phyloP scores from a whole-genome alignment of 306 rosid genomes.

The Cicer pinnatifidum region DNA sequence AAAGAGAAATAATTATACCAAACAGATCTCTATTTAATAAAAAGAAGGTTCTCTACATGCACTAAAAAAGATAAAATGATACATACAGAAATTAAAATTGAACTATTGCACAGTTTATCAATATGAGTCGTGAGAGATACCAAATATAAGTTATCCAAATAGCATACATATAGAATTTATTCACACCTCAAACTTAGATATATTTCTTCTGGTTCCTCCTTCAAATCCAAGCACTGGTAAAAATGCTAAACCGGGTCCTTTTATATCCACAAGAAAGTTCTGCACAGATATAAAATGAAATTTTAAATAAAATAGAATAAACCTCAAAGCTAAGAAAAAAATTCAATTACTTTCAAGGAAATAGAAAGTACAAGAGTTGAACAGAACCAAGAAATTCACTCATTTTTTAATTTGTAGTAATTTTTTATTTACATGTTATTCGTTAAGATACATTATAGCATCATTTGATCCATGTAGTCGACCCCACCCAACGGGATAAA shows the following conservation, averaged over 20 bases:
- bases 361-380: slow-evolving; percentile 11
- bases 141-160: background rate
- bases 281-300: slow-evolving; percentile 44
- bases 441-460: slow-evolving; percentile 5
- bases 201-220: slow-evolving; percentile 98
- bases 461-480: too few species aligned
- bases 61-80: slow-evolving; percentile 13
- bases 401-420: background rate
- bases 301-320: slow-evolving; percentile 22
- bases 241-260: slow-evolving; percentile 81
- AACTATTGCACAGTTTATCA: background rate
- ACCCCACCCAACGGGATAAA: too few species aligned
- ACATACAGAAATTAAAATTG: slow-evolving; percentile 1
- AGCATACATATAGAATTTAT: slow-evolving; percentile 22
- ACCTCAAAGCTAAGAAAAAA: background rate
- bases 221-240: slow-evolving; percentile 95
- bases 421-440: slow-evolving; percentile 24
- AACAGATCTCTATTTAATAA: background rate
- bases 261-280: slow-evolving; percentile 90
- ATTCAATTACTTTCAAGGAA: slow-evolving; percentile 6
- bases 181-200: slow-evolving; percentile 87
- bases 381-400: slow-evolving; percentile 6
- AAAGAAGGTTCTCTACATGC: background rate
- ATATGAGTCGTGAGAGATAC: background rate
- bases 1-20: background rate